Evolutionary conservation across 306 rosid genomes (phyloP), one percentile per base, ranked within the genome.

Genomic region (Rubus parviflorus): DNA sequence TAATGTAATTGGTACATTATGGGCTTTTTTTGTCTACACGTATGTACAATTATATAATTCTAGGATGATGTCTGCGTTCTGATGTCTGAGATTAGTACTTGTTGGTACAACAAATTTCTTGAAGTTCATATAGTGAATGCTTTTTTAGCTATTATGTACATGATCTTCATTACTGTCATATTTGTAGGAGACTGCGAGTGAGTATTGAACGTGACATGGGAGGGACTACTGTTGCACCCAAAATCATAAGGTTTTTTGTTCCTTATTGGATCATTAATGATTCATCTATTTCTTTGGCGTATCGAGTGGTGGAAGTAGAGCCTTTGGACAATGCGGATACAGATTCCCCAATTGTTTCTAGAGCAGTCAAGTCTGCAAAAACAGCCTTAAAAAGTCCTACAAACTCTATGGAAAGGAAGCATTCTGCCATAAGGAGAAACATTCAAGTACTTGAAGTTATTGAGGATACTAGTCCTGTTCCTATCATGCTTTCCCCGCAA

Each of bases 401-500:
- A 70, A 82, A 75, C 91, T 90, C 97, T n/a, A 12, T 87, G 82
- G 97, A 92, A 72, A 84, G 87, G 84, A 95, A 87, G 85, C 78
- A 76, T 78, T 90, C 90, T 79, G 74, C 74, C 58, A 68, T 88
- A 48, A 89, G 94, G 76, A 86, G 89, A 80, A 87, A 80, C 73
- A 85, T 84, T 54, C 96, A 90, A 85, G 97, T 92, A 17, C 92
- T 95, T 68, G 97, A 95, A 86, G 87, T 74, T 75, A 87, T 95
- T 85, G 99, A 95, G 81, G 97, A 95, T 77, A 89, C 70, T 60
- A 90, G 88, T 77, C 97, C 96, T 22, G 82, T 88, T 82, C 97
- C 99, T 52, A 87, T 89, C 80, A 95, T 95, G 99, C 92, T 95
- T 80, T 95, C 99, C 66, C 97, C 99, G 30, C 99, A 90, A 79